Evolutionary conservation across 345 rosid species (phyloP).

Genomic region (Bruguiera parviflora): DNA sequence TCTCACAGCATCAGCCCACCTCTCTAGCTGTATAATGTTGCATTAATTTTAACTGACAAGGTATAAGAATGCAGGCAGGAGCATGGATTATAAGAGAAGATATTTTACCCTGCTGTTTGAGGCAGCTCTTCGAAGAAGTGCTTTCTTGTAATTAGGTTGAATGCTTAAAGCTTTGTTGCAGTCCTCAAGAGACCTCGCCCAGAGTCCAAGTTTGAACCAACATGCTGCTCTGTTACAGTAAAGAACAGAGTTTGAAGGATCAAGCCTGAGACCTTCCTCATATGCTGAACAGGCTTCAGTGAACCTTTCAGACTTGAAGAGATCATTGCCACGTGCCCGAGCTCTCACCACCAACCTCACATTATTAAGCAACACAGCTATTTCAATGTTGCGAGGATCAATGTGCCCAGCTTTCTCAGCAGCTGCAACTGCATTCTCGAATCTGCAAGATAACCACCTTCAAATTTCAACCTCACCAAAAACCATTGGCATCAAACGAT

Average conservation of each 20-base stretch:
- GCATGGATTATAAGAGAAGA: neutral
- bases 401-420: conserved; percentile 77
- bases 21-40: conserved; percentile 56
- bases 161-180: conserved; percentile 67
- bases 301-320: conserved; percentile 89
- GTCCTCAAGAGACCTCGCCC: conserved; percentile 81
- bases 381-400: conserved; percentile 67
- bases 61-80: neutral
- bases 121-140: conserved; percentile 86
- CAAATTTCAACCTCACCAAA: conserved; percentile 29
- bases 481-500: conserved; percentile 9
- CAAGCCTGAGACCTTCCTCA: conserved; percentile 79
- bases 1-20: conserved; percentile 83
- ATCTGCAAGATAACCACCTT: conserved; percentile 74
- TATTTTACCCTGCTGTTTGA: conserved; percentile 66
- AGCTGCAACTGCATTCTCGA: conserved; percentile 72
- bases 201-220: conserved; percentile 74
- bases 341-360: conserved; percentile 68
- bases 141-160: conserved; percentile 71
- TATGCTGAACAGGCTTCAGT: conserved; percentile 95
- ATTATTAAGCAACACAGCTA: conserved; percentile 50
- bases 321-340: conserved; percentile 80
- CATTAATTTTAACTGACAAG: neutral
- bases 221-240: conserved; percentile 89
- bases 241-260: conserved; percentile 76